phyloP scores from a whole-genome alignment of 176 grass and related monocot species.

The Dactylis glomerata region DNA sequence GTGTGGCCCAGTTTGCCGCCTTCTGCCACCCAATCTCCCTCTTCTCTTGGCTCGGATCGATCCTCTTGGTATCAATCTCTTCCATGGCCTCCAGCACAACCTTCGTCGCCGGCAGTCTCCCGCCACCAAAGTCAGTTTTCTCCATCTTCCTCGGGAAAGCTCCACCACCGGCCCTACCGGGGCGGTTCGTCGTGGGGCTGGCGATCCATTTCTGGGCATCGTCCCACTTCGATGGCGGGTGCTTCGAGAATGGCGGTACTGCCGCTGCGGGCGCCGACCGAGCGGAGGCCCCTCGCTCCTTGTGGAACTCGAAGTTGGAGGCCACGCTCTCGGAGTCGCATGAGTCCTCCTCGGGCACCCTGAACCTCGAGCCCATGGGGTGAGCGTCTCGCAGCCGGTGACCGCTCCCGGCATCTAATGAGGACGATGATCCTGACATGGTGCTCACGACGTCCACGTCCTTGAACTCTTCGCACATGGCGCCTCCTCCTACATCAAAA shows the following conservation, averaged over 20 bases:
- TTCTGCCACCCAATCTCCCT: constrained; percentile 63
- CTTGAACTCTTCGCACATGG: constrained; percentile 67
- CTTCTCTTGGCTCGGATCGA: constrained; percentile 73
- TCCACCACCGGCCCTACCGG: constrained; percentile 24
- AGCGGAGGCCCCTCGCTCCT: constrained; percentile 39
- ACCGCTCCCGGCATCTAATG: constrained; percentile 35
- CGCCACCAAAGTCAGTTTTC: constrained; percentile 27
- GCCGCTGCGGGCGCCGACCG: constrained; percentile 18
- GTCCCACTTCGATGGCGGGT: constrained; percentile 90
- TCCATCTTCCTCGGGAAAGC: constrained; percentile 49
- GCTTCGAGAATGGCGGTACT: constrained; percentile 72
- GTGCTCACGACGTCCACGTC: constrained; percentile 87
- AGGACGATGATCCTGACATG: constrained; percentile 50
- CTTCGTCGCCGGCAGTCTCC: constrained; percentile 57
- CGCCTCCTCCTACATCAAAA: constrained; percentile 39
- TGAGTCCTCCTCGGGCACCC: constrained; percentile 70
- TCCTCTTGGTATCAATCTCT: constrained; percentile 86
- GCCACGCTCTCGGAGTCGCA: constrained; percentile 72
- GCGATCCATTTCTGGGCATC: constrained; percentile 99
- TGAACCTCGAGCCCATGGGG: constrained; percentile 36
- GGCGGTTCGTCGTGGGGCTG: constrained; percentile 58
- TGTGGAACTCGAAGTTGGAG: constrained; percentile 91
- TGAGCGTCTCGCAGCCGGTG: constrained; percentile 42
- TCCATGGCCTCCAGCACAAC: constrained; percentile 81
- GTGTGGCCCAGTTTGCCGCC: constrained; percentile 43